A percentile compares a stretch with the other conserved stretches of the same genome.
Conservation (phyloP, 352 stramenopile genomes). For the Phytopythium mirpurense region DNA sequence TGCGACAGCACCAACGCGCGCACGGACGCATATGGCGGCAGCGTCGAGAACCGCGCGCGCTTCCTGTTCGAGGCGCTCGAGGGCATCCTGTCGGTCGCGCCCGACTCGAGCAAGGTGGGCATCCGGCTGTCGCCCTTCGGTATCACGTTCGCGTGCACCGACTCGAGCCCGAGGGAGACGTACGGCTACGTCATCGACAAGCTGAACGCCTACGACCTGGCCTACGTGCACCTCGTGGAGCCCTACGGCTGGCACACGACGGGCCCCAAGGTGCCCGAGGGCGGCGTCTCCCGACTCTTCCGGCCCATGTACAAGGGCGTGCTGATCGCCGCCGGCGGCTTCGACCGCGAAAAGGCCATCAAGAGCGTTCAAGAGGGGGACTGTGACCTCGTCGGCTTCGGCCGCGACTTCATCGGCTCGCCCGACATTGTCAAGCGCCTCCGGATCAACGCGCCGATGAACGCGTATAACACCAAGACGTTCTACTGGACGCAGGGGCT, state of each 20-base stretch:
- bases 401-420: conserved; percentile 49
- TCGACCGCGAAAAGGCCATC: conserved; percentile 22
- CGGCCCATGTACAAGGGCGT: conserved; percentile 34
- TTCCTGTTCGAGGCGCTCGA: conserved; percentile 73
- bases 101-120: conserved; percentile 16
- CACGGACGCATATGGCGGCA: conserved; percentile 79
- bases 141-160: conserved; percentile 24
- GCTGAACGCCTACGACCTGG: conserved; percentile 28
- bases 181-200: conserved; percentile 23
- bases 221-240: conserved; percentile 37
- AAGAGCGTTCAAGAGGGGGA: conserved; percentile 22
- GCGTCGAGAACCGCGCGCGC: conserved; percentile 66
- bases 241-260: conserved; percentile 20
- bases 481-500: conserved; percentile 16
- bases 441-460: conserved; percentile 23
- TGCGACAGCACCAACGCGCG: conserved; percentile 64
- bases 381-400: conserved; percentile 38
- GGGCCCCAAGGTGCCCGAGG: conserved; percentile 15
- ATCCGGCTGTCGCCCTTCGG: conserved; percentile 18
- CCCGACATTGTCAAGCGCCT: conserved; percentile 41
- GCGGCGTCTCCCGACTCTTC: conserved; percentile 24
- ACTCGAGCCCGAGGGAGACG: conserved; percentile 23
- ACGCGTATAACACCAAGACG: conserved; percentile 22
- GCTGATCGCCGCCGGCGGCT: conserved; percentile 30
- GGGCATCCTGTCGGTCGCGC: conserved; percentile 12